Percentiles rank a stretch among this genome's conserved stretches.
These are phyloP conservation scores for Cyclaneusma minus DNA, from an alignment of 2,329 filamentous ascomycete species.

Conservation along the genomic window DNA sequence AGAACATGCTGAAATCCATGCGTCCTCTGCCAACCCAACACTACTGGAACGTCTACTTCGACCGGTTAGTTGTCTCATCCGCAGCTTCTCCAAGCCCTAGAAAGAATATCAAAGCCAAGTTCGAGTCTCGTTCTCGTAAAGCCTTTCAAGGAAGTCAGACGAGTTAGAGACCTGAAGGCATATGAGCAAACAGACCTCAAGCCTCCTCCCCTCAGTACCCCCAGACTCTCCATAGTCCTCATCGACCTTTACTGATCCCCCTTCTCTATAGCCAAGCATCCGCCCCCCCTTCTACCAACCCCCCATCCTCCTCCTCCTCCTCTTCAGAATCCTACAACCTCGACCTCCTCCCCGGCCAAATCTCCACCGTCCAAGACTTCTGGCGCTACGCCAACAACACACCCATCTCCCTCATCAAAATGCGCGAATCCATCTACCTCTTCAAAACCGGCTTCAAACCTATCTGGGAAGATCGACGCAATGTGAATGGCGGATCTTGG, in stretches of 20 bases:
- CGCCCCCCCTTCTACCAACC: no score
- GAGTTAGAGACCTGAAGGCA: not conserved
- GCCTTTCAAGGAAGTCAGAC: not conserved
- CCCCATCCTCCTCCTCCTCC: no score
- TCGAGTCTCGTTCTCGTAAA: no score
- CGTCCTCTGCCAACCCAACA: conserved; percentile 63
- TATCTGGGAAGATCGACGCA: conserved; percentile 76
- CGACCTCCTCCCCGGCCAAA: conserved; percentile 45
- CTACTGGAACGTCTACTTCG: conserved; percentile 62
- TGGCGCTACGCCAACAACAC: conserved; percentile 75
- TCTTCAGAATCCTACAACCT: no score
- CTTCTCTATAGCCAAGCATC: no score
- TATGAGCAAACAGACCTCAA: conserved; percentile 14
- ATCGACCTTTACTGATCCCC: no score
- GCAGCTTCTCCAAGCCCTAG: no score
- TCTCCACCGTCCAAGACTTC: conserved; percentile 74
- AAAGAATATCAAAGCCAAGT: no score
- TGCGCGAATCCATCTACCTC: conserved; percentile 64
- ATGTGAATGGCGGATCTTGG: conserved; percentile 76
- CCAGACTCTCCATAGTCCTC: no score
- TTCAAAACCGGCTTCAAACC: conserved; percentile 67
- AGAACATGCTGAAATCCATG: conserved; percentile 64
- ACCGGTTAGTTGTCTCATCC: conserved; percentile 27
- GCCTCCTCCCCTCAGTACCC: no score
- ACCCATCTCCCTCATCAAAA: conserved; percentile 58